Evolutionary conservation across 352 stramenopile species (phyloP).

Genomic region (Albugo candida): DNA sequence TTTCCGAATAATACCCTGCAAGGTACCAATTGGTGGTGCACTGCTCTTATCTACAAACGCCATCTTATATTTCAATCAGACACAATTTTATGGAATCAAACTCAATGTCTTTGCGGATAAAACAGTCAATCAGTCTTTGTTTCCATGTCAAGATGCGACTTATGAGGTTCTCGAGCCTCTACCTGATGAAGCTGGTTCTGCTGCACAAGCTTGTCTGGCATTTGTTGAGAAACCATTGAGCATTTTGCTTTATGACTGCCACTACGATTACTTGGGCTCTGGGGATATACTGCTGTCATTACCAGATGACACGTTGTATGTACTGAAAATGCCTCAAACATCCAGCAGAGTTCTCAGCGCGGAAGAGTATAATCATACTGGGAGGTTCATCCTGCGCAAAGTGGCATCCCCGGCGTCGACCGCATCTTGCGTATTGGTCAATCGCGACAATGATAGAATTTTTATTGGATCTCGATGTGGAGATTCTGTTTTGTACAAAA

Average conservation of each 20-base stretch:
- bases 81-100: constrained; percentile 55
- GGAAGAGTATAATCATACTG: too few relatives aligned
- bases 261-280: constrained; percentile 42
- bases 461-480: constrained; percentile 68
- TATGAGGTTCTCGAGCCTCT: constrained; percentile 15
- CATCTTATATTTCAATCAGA: constrained; percentile 79
- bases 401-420: constrained; percentile 18
- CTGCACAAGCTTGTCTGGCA: too few relatives aligned
- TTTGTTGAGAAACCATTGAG: constrained; percentile 20
- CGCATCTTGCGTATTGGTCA: constrained; percentile 35
- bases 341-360: constrained; percentile 6
- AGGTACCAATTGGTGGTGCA: constrained; percentile 43
- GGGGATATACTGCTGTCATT: constrained; percentile 50
- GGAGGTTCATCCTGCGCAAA: constrained; percentile 17
- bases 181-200: constrained; percentile 14
- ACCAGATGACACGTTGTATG: constrained; percentile 34
- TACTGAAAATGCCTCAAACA: constrained; percentile 12
- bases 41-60: constrained; percentile 61
- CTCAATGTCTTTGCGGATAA: constrained; percentile 54
- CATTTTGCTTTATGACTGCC: constrained; percentile 40
- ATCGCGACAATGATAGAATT: constrained; percentile 38
- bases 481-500: constrained; percentile 47
- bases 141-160: constrained; percentile 35
- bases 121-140: constrained; percentile 52
- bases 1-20: constrained; percentile 52